These are phyloP conservation scores for Irpex sp. DNA, from an alignment of 1,284 basidiomycete species.

Conservation along the genomic window DNA sequence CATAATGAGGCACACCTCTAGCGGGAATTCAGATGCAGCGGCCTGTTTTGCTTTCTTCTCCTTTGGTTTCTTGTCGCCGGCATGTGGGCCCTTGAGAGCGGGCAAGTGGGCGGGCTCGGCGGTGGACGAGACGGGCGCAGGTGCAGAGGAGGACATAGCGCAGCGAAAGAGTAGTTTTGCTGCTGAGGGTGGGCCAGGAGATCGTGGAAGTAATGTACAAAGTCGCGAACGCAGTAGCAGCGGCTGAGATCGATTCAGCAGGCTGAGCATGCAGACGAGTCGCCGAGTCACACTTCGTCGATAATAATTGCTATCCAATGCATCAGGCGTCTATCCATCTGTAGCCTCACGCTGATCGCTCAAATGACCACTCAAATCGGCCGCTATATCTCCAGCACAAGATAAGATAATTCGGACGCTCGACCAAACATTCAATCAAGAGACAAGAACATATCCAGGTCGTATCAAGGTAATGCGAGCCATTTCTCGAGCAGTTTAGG, in stretches of 20 bases:
- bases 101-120: conserved; percentile 33
- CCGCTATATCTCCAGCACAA: neutral
- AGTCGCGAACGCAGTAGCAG: conserved; percentile 7
- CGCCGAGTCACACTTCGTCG: conserved; percentile 3
- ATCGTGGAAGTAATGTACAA: conserved; percentile 12
- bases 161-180: conserved; percentile 3
- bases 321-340: neutral
- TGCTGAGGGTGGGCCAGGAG: neutral
- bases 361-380: neutral
- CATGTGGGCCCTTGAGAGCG: conserved; percentile 30
- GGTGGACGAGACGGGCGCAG: conserved; percentile 32
- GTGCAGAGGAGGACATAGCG: conserved; percentile 26
- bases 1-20: conserved; percentile 51
- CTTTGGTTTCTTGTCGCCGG: conserved; percentile 43
- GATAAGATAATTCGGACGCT: neutral
- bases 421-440: neutral
- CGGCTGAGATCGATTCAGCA: conserved; percentile 20
- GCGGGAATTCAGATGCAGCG: conserved; percentile 44
- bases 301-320: conserved; percentile 1
- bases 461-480: neutral
- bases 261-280: conserved; percentile 19
- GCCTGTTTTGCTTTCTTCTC: conserved; percentile 39
- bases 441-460: neutral
- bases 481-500: neutral
- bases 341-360: neutral